Conservation (phyloP, 352 stramenopile species). For the Globisporangium orthogonon region DNA sequence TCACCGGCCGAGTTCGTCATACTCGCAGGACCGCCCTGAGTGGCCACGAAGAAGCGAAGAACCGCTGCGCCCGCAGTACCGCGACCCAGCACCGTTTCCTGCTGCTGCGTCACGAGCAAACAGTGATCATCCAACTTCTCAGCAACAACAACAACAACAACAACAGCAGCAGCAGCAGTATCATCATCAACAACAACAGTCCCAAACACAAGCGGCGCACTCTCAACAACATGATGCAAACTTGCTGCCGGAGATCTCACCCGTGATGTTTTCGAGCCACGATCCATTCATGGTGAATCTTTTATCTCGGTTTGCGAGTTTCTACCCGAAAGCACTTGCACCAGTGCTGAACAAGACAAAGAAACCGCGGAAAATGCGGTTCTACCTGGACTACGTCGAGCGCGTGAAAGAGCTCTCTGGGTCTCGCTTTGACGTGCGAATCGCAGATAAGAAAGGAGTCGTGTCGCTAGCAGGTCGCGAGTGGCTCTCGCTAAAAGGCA, state of each 20-base stretch:
- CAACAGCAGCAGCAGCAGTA: neutral
- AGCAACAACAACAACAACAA: neutral
- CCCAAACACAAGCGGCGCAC: neutral
- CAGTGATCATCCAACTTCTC: neutral
- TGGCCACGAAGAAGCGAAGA: conserved; percentile 1
- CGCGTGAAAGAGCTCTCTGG: conserved; percentile 37
- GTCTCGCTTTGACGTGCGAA: conserved; percentile 30
- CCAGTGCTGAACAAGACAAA: conserved; percentile 60
- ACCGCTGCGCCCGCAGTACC: neutral
- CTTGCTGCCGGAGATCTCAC: conserved; percentile 19
- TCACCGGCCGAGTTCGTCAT: conserved; percentile 9
- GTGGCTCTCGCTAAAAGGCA: conserved; percentile 37
- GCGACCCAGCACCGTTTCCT: neutral
- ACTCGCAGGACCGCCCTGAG: conserved; percentile 1
- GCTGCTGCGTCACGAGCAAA: neutral
- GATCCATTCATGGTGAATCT: conserved; percentile 42
- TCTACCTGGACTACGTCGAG: conserved; percentile 59
- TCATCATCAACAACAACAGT: neutral
- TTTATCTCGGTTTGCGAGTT: conserved; percentile 45
- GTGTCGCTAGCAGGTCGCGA: conserved; percentile 40
- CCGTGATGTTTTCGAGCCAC: conserved; percentile 38
- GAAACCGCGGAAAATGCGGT: conserved; percentile 64
- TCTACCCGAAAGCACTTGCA: conserved; percentile 38
- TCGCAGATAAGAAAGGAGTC: conserved; percentile 26
- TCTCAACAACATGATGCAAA: neutral